Conservation (phyloP, 2,329 filamentous ascomycete genomes). For the Amphichorda felina region DNA sequence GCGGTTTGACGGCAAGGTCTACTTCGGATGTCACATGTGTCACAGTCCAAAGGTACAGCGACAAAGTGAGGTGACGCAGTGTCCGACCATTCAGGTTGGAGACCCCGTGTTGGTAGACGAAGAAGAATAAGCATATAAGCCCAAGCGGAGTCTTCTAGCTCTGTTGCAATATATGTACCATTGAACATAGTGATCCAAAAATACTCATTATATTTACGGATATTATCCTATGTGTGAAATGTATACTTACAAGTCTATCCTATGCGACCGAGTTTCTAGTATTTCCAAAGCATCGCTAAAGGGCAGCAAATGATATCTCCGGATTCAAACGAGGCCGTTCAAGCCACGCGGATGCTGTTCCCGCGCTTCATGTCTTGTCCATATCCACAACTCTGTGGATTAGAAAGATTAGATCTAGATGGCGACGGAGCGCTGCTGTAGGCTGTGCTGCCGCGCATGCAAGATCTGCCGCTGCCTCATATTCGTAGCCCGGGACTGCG, state of each 20-base stretch:
- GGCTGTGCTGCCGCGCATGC: slow-evolving; percentile 11
- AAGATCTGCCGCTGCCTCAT: slow-evolving; percentile 11
- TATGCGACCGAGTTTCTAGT: background rate
- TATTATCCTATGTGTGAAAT: too few species aligned
- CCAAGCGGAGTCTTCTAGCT: background rate
- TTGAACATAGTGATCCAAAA: too few species aligned
- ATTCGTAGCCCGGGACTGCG: slow-evolving; percentile 6
- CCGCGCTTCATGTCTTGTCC: too few species aligned
- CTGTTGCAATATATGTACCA: background rate
- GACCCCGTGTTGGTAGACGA: slow-evolving; percentile 23
- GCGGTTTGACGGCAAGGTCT: slow-evolving; percentile 70
- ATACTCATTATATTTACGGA: too few species aligned
- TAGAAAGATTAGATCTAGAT: background rate
- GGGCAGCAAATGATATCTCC: background rate
- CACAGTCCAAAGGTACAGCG: slow-evolving; percentile 18
- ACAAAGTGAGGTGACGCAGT: slow-evolving; percentile 9
- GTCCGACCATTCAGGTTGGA: slow-evolving; percentile 35
- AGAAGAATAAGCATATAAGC: background rate
- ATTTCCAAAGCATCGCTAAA: background rate
- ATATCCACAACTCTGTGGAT: too few species aligned
- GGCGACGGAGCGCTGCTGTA: slow-evolving; percentile 7
- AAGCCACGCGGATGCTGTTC: too few species aligned
- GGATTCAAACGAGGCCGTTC: background rate
- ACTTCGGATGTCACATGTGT: slow-evolving; percentile 76
- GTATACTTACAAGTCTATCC: too few species aligned